Base-by-base conservation (phyloP, 2,329 filamentous ascomycete species). In the Gliomastix tumulicola region DNA sequence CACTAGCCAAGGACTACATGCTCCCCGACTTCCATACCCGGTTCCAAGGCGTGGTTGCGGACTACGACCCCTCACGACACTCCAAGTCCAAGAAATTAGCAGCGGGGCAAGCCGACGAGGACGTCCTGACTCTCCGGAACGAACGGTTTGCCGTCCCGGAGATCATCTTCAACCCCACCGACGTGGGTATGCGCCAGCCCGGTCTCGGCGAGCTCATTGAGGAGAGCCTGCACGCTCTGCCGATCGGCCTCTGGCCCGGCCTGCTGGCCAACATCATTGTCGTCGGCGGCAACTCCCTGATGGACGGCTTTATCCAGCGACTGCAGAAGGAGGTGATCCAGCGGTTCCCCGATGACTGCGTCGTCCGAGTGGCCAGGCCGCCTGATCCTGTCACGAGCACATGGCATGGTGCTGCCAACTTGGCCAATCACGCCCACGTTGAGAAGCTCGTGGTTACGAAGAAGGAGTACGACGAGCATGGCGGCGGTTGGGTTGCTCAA, bases 91-190 rank as follows among this genome's bases (percentile, higher is more conserved):
- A 60, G 20, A 72, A 69, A 46, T 50, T 68, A 13, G 57, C 66
- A 2, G 60, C 62, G 2, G 61, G 63, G 51, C 51, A 66, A 3
- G 43, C 53, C 0, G 53, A 59, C 36, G 90, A 97, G 55, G 89
- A 97, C 55, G 70, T 89, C 12, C 63, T 98, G 44, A 87, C 88
- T 0, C 69, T 98, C 9, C 82, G 87, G 5, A 97, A 96, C 57
- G 92, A 98, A 63, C 78, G 90, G 32, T 98, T 98, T 54, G 69
- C 79, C 3, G 83, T 95, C 0, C 90, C 92, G 0, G 92, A 98
- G 56, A 69, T 97, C 6, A 64, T 98, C 4, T 97, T 98, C 63
- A 83, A 75, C 38, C 92, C 92, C 0, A 72, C 74, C 4, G 90
- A 97, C 59, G 81, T 94, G 30, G 89, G 88, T 1, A 78, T 96